Base-by-base conservation (phyloP, 306 rosid genomes). In the Canavalia ensiformis region DNA sequence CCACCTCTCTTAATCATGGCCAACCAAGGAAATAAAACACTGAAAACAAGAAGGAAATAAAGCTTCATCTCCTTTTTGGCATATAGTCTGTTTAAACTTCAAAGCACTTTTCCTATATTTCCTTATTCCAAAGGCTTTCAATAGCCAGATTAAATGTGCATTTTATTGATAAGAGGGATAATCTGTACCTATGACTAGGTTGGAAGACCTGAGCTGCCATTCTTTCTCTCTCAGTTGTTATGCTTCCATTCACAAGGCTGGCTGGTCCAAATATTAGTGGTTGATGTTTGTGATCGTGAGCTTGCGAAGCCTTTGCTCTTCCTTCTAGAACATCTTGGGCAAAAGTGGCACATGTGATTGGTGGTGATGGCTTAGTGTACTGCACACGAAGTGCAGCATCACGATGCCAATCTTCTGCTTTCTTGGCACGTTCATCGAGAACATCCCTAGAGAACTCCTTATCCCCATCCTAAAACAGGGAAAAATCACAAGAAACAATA, bases 261-360 rank as follows among this genome's bases (percentile, higher is more conserved):
- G 91, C 92, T 31, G 98, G 98, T 73, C 99, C 98, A 85, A 93
- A 95, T 84, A 93, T 89, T 12, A 93, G 84, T 0, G 99, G 97
- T 88, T 92, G 97, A 83, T 96, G 97, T 72, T 90, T 96, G 88
- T 96, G 99, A 12, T 96, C 98, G 59, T 93, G 99, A 63, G 90
- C 89, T 80, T 90, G 84, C 41, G 99, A 89, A 80, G 83, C 97
- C 42, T 59, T 80, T 28, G 97, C 98, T 83, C 99, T 92, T 79
- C 99, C 98, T 92, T 93, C 99, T 49, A 93, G 78, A 85, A 96
- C 99, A 90, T 96, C 99, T 81, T 94, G 99, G 35, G 99, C 99
- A 71, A 96, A 96, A 56, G 99, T 90, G 42, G 99, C 99, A 72
- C 98, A 96, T 45, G 98, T 96, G 66, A 93, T 93, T 25, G 99